Evolutionary conservation across 2,329 filamentous ascomycete genomes (phyloP), one percentile per base, ranked within the genome.

Genomic region (Fusarium guadeloupense): DNA sequence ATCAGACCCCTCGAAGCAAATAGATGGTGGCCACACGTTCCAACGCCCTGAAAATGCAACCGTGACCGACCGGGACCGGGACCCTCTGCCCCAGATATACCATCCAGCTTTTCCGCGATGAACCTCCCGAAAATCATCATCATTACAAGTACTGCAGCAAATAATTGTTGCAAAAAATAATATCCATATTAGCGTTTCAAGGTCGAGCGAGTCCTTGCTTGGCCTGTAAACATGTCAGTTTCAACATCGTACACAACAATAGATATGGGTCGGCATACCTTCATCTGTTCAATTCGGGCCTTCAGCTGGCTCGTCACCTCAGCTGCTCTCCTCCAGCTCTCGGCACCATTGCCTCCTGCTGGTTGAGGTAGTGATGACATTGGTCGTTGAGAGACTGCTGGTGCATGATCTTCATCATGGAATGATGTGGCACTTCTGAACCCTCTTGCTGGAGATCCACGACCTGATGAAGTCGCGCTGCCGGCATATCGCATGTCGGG

Each of bases 221-320:
- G 21, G 81, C 81, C 81, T 83, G 21, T 2, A 14, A 4, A 5
- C 16, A 5, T 40, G 59, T 62, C 45, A 64, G 50, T 61, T 12
- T 40, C 26, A 2, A 7, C 16, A n/a, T 17, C 9, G n/a, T 1
- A 14, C 4, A 17, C 6, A 8, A 1, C 3, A 13, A 14, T 4
- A 4, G 6, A 9, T 9, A 6, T 5, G 19, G 9, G 10, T 35
- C 4, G 14, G 70, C 78, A 66, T 70, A 85, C 86, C 84, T 98
- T 99, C 95, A 99, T 99, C 82, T 95, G 91, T 81, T 98, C 95
- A 76, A 99, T 99, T 74, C 95, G 87, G 46, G 94, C 93, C 81
- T 98, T 99, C 71, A 99, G 77, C 75, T 97, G 95, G 76, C 93
- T 97, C 49, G 95, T 99, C 54, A 99, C 95, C 80, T 99, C 95